Conservation (phyloP, 2,329 filamentous ascomycete genomes). For the Nemania sp. region DNA sequence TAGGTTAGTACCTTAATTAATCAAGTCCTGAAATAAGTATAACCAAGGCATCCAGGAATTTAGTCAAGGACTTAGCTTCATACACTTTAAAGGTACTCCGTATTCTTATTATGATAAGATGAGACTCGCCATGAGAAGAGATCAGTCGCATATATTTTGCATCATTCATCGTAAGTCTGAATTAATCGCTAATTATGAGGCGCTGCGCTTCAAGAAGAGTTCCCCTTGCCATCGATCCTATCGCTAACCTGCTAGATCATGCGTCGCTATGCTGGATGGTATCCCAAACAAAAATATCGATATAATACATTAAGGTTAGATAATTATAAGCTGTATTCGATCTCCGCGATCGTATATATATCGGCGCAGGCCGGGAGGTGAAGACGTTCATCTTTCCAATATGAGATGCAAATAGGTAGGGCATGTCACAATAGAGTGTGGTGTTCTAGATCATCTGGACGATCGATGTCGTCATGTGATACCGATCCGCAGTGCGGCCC, state of each 20-base stretch:
- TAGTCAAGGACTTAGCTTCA: too few species aligned
- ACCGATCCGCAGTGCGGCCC: neutral
- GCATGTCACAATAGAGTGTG: too few species aligned
- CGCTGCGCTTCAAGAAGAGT: slow-evolving; percentile 3
- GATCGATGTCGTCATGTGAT: slow-evolving; percentile 7
- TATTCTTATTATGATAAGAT: too few species aligned
- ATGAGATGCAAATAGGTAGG: too few species aligned
- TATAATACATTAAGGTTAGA: slow-evolving; percentile 16
- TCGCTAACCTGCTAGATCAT: slow-evolving; percentile 18
- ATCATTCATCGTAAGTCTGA: slow-evolving; percentile 5
- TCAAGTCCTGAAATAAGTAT: too few species aligned
- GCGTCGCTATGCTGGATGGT: slow-evolving; percentile 24
- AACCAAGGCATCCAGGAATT: too few species aligned
- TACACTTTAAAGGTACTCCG: too few species aligned
- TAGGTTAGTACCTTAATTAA: too few species aligned
- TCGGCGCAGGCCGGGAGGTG: too few species aligned
- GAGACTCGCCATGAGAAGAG: too few species aligned
- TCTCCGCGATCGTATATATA: slow-evolving; percentile 3
- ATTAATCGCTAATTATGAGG: slow-evolving; percentile 8
- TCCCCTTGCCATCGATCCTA: neutral
- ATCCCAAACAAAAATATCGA: neutral
- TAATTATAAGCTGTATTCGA: slow-evolving; percentile 7
- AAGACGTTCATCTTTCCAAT: too few species aligned
- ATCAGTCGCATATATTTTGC: neutral
- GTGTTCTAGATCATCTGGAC: too few species aligned